phyloP scores from a whole-genome alignment of 148 eudicot genomes.

The Hydrangea macrophylla region DNA sequence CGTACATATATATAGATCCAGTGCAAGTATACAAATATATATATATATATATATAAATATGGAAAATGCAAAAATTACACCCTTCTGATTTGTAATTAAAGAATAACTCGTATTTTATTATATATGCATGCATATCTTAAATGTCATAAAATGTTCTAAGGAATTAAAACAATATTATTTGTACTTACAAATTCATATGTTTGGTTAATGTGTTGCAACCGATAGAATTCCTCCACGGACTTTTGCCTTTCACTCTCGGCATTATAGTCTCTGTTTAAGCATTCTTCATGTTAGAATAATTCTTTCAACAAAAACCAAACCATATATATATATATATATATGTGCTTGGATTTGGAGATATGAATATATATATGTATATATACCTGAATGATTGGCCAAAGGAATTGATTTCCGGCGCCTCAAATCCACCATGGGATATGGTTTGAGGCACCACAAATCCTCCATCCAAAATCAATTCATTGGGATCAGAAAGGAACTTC shows the following conservation, averaged over 20 bases:
- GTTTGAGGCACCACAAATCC: slow-evolving; percentile 31
- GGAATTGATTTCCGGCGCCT: slow-evolving; percentile 46
- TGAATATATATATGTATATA: neutral
- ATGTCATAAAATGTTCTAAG: too few species aligned
- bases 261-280: slow-evolving; percentile 53
- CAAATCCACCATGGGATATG: slow-evolving; percentile 23
- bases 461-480: slow-evolving; percentile 39
- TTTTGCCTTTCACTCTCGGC: slow-evolving; percentile 55
- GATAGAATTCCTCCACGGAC: slow-evolving; percentile 56
- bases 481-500: slow-evolving; percentile 6
- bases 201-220: slow-evolving; percentile 63
- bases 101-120: too few species aligned
- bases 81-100: neutral
- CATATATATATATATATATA: neutral
- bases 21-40: neutral
- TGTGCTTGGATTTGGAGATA: neutral
- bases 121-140: neutral
- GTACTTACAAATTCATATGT: slow-evolving; percentile 57
- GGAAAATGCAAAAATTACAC: neutral
- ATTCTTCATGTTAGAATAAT: neutral
- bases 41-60: neutral
- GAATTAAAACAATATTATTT: neutral
- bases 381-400: slow-evolving; percentile 65
- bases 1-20: too few species aligned
- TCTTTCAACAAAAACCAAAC: neutral